Evolutionary conservation across 116 monocot species (phyloP), one percentile per base, ranked within the genome.

Genomic region (Iris pallida): DNA sequence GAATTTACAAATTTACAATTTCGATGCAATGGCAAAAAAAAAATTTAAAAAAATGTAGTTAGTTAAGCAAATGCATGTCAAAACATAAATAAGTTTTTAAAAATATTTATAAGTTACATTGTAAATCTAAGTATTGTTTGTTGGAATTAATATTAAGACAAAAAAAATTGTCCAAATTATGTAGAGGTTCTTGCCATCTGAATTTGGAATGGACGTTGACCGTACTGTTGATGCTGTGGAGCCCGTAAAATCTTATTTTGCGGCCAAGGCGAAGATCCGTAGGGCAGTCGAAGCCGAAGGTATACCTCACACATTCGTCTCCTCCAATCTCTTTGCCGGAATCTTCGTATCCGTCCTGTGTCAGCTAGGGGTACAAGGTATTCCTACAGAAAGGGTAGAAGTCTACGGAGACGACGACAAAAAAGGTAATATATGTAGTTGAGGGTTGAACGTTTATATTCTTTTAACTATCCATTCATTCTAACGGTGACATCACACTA

Each of bases 101-200:
- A n/a, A n/a, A n/a, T n/a, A n/a, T n/a, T n/a, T n/a, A n/a, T n/a
- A n/a, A n/a, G n/a, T n/a, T n/a, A n/a, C n/a, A n/a, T n/a, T n/a
- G n/a, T n/a, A n/a, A n/a, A n/a, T n/a, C n/a, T n/a, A n/a, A n/a
- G n/a, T n/a, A n/a, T n/a, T n/a, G n/a, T n/a, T n/a, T n/a, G n/a
- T n/a, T n/a, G n/a, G n/a, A n/a, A n/a, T n/a, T n/a, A n/a, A n/a
- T n/a, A n/a, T n/a, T n/a, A n/a, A n/a, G n/a, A n/a, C n/a, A n/a
- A n/a, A n/a, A n/a, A n/a, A n/a, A n/a, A n/a, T n/a, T n/a, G n/a
- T n/a, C n/a, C n/a, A n/a, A n/a, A n/a, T n/a, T 52, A 15, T 47
- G 69, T 63, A 83, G 88, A 81, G 85, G 55, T 88, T 85, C 61
- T 12, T 84, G 0, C 88, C 82, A 4, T 85, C 88, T 0, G 88